These are phyloP conservation scores for Chenopodium quinoa DNA, from an alignment of 148 eudicot species.

Conservation along the genomic window DNA sequence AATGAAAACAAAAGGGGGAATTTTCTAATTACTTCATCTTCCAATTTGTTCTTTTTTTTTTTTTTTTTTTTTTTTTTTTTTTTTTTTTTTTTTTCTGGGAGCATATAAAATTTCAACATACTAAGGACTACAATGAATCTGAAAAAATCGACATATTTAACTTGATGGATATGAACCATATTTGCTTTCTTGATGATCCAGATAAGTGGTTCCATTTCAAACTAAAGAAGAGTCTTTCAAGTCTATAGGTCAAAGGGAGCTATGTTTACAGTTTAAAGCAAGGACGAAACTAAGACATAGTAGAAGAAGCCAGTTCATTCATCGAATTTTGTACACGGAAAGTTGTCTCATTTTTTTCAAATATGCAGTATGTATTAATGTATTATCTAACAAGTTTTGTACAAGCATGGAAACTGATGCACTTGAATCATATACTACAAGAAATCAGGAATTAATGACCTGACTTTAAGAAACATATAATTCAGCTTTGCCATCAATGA, in stretches of 20 bases:
- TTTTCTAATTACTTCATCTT: neutral
- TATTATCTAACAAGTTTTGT: slow-evolving; percentile 6
- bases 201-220: no score
- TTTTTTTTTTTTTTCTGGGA: no score
- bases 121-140: no score
- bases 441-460: slow-evolving; percentile 11
- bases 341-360: neutral
- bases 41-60: neutral
- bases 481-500: slow-evolving; percentile 98
- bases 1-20: no score
- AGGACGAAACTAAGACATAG: neutral
- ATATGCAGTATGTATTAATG: slow-evolving; percentile 6
- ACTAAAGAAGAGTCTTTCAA: no score
- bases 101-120: no score
- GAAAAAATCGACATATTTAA: no score
- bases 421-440: slow-evolving; percentile 17
- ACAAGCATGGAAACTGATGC: slow-evolving; percentile 2
- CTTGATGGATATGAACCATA: no score
- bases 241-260: no score
- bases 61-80: no score
- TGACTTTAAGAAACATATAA: slow-evolving; percentile 51
- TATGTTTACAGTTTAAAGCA: neutral
- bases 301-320: neutral
- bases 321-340: neutral
- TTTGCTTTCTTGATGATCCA: no score